Evolutionary conservation across 352 stramenopile genomes (phyloP).

Genomic region (Globisporangium viniferum): DNA sequence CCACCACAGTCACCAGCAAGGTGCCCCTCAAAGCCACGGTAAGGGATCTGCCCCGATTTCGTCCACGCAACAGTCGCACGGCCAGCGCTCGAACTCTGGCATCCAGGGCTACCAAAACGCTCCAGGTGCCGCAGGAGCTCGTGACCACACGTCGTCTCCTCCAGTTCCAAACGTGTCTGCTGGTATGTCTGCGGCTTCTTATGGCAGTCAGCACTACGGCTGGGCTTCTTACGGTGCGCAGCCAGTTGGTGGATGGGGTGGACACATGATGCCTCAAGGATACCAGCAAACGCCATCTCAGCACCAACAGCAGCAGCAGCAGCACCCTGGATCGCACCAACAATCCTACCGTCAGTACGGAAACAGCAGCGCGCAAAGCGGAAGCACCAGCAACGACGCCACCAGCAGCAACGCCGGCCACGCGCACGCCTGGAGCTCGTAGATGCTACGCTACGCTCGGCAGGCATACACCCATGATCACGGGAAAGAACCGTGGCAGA

Average conservation of each 20-base stretch:
- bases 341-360: slow-evolving; percentile 81
- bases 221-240: slow-evolving; percentile 78
- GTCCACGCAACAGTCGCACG: slow-evolving; percentile 44
- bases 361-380: slow-evolving; percentile 45
- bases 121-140: slow-evolving; percentile 19
- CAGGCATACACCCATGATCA: slow-evolving; percentile 12
- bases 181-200: slow-evolving; percentile 49
- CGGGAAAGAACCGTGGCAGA: slow-evolving; percentile 30
- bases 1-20: slow-evolving; percentile 58
- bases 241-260: slow-evolving; percentile 65
- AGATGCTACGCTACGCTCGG: slow-evolving; percentile 19
- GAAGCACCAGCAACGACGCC: slow-evolving; percentile 43
- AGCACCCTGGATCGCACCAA: slow-evolving; percentile 61
- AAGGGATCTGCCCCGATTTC: slow-evolving; percentile 48
- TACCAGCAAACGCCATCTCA: slow-evolving; percentile 73
- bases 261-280: slow-evolving; percentile 81
- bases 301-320: slow-evolving; percentile 52
- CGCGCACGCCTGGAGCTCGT: slow-evolving; percentile 77
- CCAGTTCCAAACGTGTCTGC: slow-evolving; percentile 67
- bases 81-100: slow-evolving; percentile 50
- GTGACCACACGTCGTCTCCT: slow-evolving; percentile 64
- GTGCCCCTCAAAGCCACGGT: slow-evolving; percentile 56
- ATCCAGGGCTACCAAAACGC: slow-evolving; percentile 60
- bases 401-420: slow-evolving; percentile 35
- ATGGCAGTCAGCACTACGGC: slow-evolving; percentile 73